These are phyloP conservation scores for Digitaria exilis DNA, from an alignment of 202 grass and related monocot species.

Conservation along the genomic window DNA sequence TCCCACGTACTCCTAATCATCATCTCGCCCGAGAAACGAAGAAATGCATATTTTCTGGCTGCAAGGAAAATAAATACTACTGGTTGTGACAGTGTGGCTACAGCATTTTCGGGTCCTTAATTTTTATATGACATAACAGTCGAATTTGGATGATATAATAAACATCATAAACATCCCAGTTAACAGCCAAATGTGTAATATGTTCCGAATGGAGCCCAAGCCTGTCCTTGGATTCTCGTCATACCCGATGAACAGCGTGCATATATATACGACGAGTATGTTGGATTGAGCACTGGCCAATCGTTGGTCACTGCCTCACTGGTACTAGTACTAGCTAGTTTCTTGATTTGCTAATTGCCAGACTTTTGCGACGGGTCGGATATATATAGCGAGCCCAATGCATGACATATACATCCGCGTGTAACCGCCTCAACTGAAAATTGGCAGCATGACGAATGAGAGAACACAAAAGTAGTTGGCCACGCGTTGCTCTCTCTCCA, in stretches of 20 bases:
- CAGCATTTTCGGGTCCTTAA: neutral
- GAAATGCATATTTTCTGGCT: no score
- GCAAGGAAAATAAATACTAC: no score
- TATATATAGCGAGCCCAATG: neutral
- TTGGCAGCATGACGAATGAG: neutral
- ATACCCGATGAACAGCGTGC: neutral
- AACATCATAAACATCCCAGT: no score
- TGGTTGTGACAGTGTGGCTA: neutral
- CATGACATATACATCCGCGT: neutral
- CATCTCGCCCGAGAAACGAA: no score
- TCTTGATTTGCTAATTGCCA: neutral
- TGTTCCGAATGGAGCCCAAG: neutral
- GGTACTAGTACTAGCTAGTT: neutral
- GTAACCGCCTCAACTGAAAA: neutral
- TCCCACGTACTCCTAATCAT: neutral
- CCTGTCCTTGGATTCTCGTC: neutral
- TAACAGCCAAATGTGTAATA: no score
- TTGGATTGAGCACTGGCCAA: neutral
- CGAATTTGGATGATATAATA: no score
- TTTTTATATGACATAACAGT: neutral
- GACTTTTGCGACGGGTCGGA: neutral
- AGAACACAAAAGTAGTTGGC: no score
- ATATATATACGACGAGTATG: no score
- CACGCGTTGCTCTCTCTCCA: no score
- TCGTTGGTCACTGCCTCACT: neutral